A percentile compares a stretch with the other conserved stretches of the same genome.
phyloP scores from a whole-genome alignment of 1,139 yeast species.

The Zygosaccharomyces pseudobailii region DNA sequence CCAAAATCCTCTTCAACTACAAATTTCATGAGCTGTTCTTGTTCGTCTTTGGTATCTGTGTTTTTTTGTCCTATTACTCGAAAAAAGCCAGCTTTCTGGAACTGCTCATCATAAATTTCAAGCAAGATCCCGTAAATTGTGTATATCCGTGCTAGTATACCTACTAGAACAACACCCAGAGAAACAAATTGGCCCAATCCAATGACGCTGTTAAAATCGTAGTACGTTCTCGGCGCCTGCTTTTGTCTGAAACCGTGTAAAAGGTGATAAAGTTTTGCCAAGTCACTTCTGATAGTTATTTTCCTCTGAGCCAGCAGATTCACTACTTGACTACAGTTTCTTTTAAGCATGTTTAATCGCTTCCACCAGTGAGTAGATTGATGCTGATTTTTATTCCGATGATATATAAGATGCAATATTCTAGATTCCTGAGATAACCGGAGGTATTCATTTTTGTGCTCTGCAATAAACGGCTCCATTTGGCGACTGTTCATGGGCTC shows the following conservation, averaged over 20 bases:
- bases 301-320: conserved; percentile 24
- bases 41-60: conserved; percentile 1
- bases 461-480: neutral
- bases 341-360: conserved; percentile 56
- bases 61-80: conserved; percentile 4
- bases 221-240: conserved; percentile 36
- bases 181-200: conserved; percentile 75
- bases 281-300: conserved; percentile 11
- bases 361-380: conserved; percentile 75
- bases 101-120: conserved; percentile 22
- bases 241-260: conserved; percentile 14
- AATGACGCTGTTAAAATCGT: conserved; percentile 61
- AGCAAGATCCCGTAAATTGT: conserved; percentile 28
- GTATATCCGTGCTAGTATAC: conserved; percentile 47
- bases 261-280: conserved; percentile 15
- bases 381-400: conserved; percentile 74
- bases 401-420: conserved; percentile 57
- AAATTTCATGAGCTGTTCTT: conserved; percentile 1
- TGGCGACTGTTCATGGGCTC: neutral
- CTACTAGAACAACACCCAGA: conserved; percentile 67
- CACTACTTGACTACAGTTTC: conserved; percentile 47
- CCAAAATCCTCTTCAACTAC: conserved; percentile 19
- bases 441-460: conserved; percentile 4
- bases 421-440: conserved; percentile 47
- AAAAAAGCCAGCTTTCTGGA: conserved; percentile 3